Percentiles rank a stretch among this genome's conserved stretches.
phyloP scores from a whole-genome alignment of 495 filamentous ascomycete genomes.

The Hyaloscypha finlandica region DNA sequence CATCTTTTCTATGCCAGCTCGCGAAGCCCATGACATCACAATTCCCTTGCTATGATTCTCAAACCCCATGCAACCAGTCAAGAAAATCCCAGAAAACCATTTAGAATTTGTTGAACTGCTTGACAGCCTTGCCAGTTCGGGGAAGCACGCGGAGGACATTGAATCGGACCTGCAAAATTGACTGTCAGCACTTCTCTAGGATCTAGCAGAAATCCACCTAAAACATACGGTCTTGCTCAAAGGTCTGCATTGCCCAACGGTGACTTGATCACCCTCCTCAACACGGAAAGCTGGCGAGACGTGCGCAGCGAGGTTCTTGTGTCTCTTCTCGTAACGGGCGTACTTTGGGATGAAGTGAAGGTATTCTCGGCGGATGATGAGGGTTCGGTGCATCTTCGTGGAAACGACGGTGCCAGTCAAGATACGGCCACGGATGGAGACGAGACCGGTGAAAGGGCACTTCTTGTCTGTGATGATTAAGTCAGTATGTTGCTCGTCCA shows the following conservation, averaged over 20 bases:
- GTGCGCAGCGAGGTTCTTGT: constrained; percentile 99
- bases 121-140: constrained; percentile 93
- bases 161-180: constrained; percentile 79
- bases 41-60: constrained; percentile 25
- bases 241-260: constrained; percentile 98
- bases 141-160: constrained; percentile 97
- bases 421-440: constrained; percentile 99
- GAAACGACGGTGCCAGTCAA: constrained; percentile 97
- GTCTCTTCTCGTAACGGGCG: constrained; percentile 98
- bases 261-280: constrained; percentile 97
- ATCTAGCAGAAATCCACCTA: neutral
- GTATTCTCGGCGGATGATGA: constrained; percentile 99
- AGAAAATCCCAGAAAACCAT: constrained; percentile 31
- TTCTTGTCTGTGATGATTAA: constrained; percentile 82
- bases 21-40: constrained; percentile 26
- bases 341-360: constrained; percentile 99
- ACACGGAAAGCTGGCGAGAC: constrained; percentile 99
- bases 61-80: constrained; percentile 17
- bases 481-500: constrained; percentile 30
- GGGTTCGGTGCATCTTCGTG: constrained; percentile 99
- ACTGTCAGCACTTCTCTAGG: constrained; percentile 26
- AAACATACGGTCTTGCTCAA: constrained; percentile 94
- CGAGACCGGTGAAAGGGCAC: constrained; percentile 97
- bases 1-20: constrained; percentile 25
- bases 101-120: constrained; percentile 98